Evolutionary conservation across 805 yeast species (phyloP).

Genomic region (Saccharomycopsis lassenensis): DNA sequence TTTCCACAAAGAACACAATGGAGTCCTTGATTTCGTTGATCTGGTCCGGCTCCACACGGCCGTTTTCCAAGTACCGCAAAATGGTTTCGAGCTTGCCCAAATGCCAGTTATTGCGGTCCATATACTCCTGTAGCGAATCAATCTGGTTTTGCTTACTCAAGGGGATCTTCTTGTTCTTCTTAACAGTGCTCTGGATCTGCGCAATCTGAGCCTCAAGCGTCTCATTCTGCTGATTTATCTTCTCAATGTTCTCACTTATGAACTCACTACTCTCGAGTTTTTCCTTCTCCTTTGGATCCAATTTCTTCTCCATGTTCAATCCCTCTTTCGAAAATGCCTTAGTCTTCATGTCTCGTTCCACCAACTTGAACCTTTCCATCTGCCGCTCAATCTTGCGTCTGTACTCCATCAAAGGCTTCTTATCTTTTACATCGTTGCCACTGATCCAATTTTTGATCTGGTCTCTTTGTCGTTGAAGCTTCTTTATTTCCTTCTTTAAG

Average conservation of each 20-base stretch:
- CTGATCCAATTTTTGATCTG: slow-evolving; percentile 93
- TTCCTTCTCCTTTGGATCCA: slow-evolving; percentile 68
- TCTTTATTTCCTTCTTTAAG: slow-evolving; percentile 88
- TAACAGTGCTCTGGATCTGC: slow-evolving; percentile 36
- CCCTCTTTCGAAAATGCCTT: slow-evolving; percentile 95
- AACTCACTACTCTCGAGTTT: slow-evolving; percentile 24
- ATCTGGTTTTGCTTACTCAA: slow-evolving; percentile 44
- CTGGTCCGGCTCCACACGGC: slow-evolving; percentile 69
- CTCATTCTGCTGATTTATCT: slow-evolving; percentile 46
- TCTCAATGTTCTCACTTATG: slow-evolving; percentile 16
- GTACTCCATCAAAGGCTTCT: slow-evolving; percentile 69
- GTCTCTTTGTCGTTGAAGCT: slow-evolving; percentile 85
- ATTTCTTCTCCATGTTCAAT: slow-evolving; percentile 53
- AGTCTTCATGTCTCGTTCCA: slow-evolving; percentile 87
- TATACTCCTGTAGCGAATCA: slow-evolving; percentile 34
- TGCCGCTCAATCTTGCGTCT: slow-evolving; percentile 59
- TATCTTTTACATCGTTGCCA: slow-evolving; percentile 85
- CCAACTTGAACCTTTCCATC: slow-evolving; percentile 93
- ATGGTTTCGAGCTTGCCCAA: slow-evolving; percentile 68
- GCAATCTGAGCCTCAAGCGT: slow-evolving; percentile 63
- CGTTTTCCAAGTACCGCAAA: slow-evolving; percentile 67
- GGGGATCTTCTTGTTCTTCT: slow-evolving; percentile 51
- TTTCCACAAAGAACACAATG: slow-evolving; percentile 85
- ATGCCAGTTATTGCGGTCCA: slow-evolving; percentile 75
- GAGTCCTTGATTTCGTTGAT: slow-evolving; percentile 77